These are phyloP conservation scores for Orbilia ellipsospora DNA, from an alignment of 2,329 filamentous ascomycete species.

Conservation along the genomic window DNA sequence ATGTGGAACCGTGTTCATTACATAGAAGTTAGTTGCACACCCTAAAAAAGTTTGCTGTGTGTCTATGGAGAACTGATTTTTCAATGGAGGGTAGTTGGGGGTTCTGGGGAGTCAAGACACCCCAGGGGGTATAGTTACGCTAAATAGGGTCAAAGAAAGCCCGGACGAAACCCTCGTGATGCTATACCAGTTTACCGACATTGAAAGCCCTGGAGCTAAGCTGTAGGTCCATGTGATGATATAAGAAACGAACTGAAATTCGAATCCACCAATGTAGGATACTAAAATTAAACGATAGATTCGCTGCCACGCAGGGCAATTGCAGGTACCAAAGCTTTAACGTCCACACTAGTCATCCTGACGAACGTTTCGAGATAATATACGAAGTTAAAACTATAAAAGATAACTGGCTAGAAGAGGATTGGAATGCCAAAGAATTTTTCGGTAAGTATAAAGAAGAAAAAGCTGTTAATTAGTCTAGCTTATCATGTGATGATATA, in stretches of 20 bases:
- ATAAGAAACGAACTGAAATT: neutral
- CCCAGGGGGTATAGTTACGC: neutral
- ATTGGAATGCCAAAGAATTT: constrained; percentile 15
- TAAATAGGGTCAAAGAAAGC: neutral
- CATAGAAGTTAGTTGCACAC: constrained; percentile 14
- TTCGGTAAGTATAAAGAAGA: constrained; percentile 13
- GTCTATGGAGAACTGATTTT: too few species aligned
- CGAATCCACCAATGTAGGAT: neutral
- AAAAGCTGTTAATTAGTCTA: neutral
- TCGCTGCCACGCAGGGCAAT: constrained; percentile 13
- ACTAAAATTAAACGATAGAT: constrained; percentile 8
- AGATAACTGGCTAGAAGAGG: neutral
- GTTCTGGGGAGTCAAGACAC: neutral
- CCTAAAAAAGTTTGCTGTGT: neutral
- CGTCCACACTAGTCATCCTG: constrained; percentile 1
- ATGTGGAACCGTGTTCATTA: constrained; percentile 20
- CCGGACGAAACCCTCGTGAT: neutral
- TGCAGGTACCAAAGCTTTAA: constrained; percentile 36
- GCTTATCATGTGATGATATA: too few species aligned
- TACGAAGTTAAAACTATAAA: constrained; percentile 22
- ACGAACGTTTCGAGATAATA: constrained; percentile 23
- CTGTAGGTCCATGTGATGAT: neutral
- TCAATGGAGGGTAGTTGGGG: constrained; percentile 4
- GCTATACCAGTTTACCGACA: constrained; percentile 13
- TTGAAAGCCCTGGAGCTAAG: neutral